Percentiles rank a stretch among this genome's conserved stretches.
phyloP scores from a whole-genome alignment of 176 grass and related monocot genomes.

The Tuctoria greenei region DNA sequence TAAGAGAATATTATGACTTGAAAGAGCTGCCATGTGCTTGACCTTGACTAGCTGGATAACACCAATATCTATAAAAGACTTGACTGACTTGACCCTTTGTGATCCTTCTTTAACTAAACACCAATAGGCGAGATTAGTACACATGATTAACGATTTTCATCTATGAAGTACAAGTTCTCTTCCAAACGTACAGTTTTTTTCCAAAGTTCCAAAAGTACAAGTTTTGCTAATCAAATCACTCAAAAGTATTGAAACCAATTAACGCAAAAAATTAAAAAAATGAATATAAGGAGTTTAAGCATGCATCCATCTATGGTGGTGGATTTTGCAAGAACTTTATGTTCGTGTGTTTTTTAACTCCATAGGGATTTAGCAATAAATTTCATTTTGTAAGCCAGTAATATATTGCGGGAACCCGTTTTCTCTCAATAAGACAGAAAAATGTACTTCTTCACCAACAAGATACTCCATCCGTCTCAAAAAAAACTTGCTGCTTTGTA shows the following conservation, averaged over 20 bases:
- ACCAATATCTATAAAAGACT: not conserved
- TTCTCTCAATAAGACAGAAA: too few species aligned
- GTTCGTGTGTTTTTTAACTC: not conserved
- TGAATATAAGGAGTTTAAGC: not conserved
- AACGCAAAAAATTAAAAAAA: too few species aligned
- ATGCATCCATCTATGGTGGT: not conserved
- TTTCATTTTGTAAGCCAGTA: too few species aligned
- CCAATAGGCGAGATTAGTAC: not conserved
- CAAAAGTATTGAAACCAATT: not conserved
- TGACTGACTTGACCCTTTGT: not conserved
- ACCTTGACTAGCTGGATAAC: conserved; percentile 14
- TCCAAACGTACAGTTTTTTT: not conserved
- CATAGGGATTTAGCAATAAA: not conserved
- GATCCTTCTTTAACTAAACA: not conserved
- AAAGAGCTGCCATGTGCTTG: not conserved
- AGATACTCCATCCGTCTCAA: not conserved
- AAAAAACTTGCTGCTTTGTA: too few species aligned
- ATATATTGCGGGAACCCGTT: too few species aligned
- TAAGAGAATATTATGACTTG: conserved; percentile 3
- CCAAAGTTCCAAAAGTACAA: not conserved
- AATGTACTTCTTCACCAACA: not conserved
- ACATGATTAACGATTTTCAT: not conserved
- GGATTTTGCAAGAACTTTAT: not conserved
- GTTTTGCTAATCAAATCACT: not conserved
- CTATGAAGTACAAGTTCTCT: not conserved